phyloP scores from a whole-genome alignment of 345 rosid genomes.

The Boechera stricta region DNA sequence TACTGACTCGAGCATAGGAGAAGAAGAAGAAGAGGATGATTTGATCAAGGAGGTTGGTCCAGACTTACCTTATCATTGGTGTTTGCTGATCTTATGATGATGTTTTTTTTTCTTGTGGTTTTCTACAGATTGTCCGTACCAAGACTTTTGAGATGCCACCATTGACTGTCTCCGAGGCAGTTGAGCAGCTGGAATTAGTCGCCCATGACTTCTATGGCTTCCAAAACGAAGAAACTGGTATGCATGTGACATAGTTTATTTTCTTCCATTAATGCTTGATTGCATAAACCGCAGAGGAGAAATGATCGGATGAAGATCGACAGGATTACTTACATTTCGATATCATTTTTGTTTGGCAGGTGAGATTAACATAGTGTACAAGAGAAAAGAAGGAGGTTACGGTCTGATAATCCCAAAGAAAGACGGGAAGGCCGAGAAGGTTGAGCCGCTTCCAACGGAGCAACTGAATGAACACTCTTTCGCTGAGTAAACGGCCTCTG shows the following conservation, averaged over 20 bases:
- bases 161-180: slow-evolving; percentile 76
- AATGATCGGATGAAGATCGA: not conserved
- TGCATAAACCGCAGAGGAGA: not conserved
- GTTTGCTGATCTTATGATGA: slow-evolving; percentile 3
- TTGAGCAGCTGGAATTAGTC: slow-evolving; percentile 85
- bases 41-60: slow-evolving; percentile 63
- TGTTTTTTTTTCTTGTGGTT: not conserved
- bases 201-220: slow-evolving; percentile 91
- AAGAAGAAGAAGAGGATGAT: slow-evolving; percentile 54
- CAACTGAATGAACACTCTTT: slow-evolving; percentile 59
- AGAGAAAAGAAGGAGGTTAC: slow-evolving; percentile 85
- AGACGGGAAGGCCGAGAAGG: slow-evolving; percentile 58
- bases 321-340: not conserved
- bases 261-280: not conserved
- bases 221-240: slow-evolving; percentile 91
- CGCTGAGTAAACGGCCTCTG: slow-evolving; percentile 47
- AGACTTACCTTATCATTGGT: not conserved
- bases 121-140: slow-evolving; percentile 76
- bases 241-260: not conserved
- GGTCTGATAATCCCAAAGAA: slow-evolving; percentile 87
- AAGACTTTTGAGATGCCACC: slow-evolving; percentile 95
- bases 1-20: slow-evolving; percentile 44
- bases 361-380: slow-evolving; percentile 87
- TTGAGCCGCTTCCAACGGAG: slow-evolving; percentile 67
- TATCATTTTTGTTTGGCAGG: slow-evolving; percentile 51